Evolutionary conservation across 306 rosid genomes (phyloP).

Genomic region (Cucurbita ficifolia): DNA sequence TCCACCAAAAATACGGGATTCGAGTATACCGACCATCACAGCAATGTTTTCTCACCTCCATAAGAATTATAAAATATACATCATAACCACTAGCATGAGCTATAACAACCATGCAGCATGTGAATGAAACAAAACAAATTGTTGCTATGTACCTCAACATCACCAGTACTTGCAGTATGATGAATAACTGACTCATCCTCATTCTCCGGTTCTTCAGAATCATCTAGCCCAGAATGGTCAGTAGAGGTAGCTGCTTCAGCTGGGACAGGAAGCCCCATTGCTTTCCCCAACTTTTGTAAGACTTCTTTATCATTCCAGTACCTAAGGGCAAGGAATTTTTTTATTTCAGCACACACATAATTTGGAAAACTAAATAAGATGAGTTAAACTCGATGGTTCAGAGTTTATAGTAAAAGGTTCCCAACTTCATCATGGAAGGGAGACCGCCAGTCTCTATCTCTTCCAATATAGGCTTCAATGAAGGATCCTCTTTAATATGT

Average conservation of each 20-base stretch:
- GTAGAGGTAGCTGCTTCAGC: slow-evolving; percentile 57
- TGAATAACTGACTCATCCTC: slow-evolving; percentile 95
- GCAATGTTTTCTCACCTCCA: not conserved
- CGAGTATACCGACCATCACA: not conserved
- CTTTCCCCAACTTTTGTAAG: slow-evolving; percentile 68
- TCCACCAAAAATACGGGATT: not conserved
- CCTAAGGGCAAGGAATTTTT: slow-evolving; percentile 23
- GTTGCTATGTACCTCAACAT: slow-evolving; percentile 43
- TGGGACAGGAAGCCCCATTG: slow-evolving; percentile 64
- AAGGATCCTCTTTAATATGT: slow-evolving; percentile 89
- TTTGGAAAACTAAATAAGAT: not conserved
- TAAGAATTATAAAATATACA: not conserved
- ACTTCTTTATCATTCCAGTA: slow-evolving; percentile 89
- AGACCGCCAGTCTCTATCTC: slow-evolving; percentile 97
- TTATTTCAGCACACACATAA: slow-evolving; percentile 3
- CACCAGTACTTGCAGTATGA: slow-evolving; percentile 94
- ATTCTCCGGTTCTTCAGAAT: slow-evolving; percentile 63
- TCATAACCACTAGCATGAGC: not conserved
- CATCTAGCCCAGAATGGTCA: slow-evolving; percentile 52
- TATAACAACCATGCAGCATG: not conserved
- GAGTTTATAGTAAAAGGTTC: not conserved
- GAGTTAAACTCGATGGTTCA: not conserved
- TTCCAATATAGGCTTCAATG: slow-evolving; percentile 85
- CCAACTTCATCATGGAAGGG: slow-evolving; percentile 95
- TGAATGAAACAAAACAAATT: slow-evolving; percentile 1